Percentiles rank a stretch among this genome's conserved stretches.
These are phyloP conservation scores for Akanthomyces lecanii DNA, from an alignment of 2,329 filamentous ascomycete species.

Conservation along the genomic window DNA sequence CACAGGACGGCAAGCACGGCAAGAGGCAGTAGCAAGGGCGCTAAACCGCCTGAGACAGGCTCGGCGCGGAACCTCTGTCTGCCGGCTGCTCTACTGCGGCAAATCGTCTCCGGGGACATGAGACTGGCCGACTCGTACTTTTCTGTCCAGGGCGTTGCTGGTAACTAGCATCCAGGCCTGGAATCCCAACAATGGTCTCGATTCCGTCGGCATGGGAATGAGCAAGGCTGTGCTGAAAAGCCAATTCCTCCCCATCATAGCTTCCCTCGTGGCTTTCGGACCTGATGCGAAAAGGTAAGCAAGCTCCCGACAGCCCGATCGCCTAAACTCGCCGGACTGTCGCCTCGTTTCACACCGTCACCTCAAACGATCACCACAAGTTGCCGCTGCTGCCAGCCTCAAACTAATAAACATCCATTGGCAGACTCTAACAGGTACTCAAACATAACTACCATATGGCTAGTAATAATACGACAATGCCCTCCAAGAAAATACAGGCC, in stretches of 20 bases:
- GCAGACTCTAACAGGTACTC: constrained; percentile 11
- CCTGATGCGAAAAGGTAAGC: background rate
- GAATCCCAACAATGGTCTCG: background rate
- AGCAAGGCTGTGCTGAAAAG: background rate
- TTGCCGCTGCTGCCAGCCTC: background rate
- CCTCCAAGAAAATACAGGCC: constrained; percentile 15
- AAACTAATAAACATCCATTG: constrained; percentile 11
- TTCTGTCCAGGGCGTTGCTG: background rate
- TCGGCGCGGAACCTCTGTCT: constrained; percentile 6
- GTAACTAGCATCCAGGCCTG: background rate
- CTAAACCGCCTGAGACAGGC: constrained; percentile 3
- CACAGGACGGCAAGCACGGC: background rate
- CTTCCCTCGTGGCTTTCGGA: background rate
- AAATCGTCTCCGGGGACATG: background rate
- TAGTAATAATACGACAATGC: constrained; percentile 13
- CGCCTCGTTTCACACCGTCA: background rate
- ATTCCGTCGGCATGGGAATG: background rate
- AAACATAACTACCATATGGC: constrained; percentile 16
- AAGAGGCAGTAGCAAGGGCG: background rate
- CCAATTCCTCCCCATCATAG: background rate
- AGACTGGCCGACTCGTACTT: background rate
- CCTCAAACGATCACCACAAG: background rate
- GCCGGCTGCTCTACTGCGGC: background rate
- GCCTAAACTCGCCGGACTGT: background rate
- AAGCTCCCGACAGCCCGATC: background rate